Percentiles rank a stretch among this genome's conserved stretches.
Conservation (phyloP, 306 rosid species). For the Oemleria cerasiformis region DNA sequence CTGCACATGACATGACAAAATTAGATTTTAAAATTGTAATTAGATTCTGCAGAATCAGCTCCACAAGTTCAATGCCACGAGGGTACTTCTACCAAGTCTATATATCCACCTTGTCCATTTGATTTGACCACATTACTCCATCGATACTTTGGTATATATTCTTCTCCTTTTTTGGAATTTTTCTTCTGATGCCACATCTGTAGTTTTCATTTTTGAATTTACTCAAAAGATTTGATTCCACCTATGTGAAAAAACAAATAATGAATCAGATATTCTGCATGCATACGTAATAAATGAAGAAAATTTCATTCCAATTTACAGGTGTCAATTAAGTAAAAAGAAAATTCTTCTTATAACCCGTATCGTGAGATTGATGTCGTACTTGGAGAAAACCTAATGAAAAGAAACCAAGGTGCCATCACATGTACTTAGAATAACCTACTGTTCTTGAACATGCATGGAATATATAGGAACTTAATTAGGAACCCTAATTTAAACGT, state of each 20-base stretch:
- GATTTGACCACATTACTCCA: neutral
- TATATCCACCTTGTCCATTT: neutral
- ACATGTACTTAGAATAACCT: slow-evolving; percentile 22
- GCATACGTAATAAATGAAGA: too few species aligned
- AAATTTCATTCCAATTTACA: too few species aligned
- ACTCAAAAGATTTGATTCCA: too few species aligned
- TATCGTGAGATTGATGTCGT: too few species aligned
- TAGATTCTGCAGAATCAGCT: slow-evolving; percentile 16
- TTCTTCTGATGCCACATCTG: neutral
- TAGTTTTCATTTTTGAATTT: too few species aligned
- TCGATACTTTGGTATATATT: too few species aligned
- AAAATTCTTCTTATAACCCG: too few species aligned
- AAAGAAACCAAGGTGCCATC: slow-evolving; percentile 18
- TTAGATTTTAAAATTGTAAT: slow-evolving; percentile 15
- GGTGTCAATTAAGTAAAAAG: too few species aligned
- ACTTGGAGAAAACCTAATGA: neutral
- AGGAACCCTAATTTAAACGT: neutral
- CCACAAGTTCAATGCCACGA: slow-evolving; percentile 28
- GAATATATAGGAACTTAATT: slow-evolving; percentile 4
- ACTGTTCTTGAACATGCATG: slow-evolving; percentile 33
- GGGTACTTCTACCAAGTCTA: slow-evolving; percentile 6
- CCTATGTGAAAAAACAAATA: too few species aligned
- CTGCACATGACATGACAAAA: slow-evolving; percentile 56
- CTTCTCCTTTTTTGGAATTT: neutral
- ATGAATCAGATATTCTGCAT: too few species aligned